A percentile compares a stretch with the other conserved stretches of the same genome.
Evolutionary conservation across 2,329 filamentous ascomycete species (phyloP).

Genomic region (Didymosphaeria variabile): DNA sequence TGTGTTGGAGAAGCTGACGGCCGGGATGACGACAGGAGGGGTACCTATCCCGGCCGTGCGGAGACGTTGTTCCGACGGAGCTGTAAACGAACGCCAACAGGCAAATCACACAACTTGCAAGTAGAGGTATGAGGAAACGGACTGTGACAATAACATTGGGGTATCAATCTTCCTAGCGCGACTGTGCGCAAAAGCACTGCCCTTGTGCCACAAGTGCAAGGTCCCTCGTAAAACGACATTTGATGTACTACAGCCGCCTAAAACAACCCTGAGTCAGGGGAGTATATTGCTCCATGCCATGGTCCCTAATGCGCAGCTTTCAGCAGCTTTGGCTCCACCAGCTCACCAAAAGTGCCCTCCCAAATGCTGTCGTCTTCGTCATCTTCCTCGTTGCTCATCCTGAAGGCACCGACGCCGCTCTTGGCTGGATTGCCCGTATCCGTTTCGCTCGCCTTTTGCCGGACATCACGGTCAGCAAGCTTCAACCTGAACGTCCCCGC

Average conservation of each 20-base stretch:
- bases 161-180: slow-evolving; percentile 2
- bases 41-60: neutral
- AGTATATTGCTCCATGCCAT: neutral
- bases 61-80: neutral
- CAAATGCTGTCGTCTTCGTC: slow-evolving; percentile 38
- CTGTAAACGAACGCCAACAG: neutral
- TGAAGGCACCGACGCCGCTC: slow-evolving; percentile 63
- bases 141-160: neutral
- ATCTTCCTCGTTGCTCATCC: slow-evolving; percentile 34
- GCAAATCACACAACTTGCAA: no score
- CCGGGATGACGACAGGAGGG: slow-evolving; percentile 5
- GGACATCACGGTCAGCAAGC: slow-evolving; percentile 74
- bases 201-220: neutral
- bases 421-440: slow-evolving; percentile 78
- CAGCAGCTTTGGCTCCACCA: slow-evolving; percentile 41
- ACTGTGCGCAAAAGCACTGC: neutral
- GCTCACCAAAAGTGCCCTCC: slow-evolving; percentile 38
- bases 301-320: slow-evolving; percentile 25
- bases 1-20: neutral
- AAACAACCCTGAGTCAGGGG: neutral
- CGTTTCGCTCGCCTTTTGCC: slow-evolving; percentile 60
- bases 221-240: neutral
- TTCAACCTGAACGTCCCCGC: slow-evolving; percentile 66
- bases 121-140: no score
- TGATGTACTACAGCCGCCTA: neutral